Base-by-base conservation (phyloP, 2,329 filamentous ascomycete genomes). In the Arachnopeziza araneosa region DNA sequence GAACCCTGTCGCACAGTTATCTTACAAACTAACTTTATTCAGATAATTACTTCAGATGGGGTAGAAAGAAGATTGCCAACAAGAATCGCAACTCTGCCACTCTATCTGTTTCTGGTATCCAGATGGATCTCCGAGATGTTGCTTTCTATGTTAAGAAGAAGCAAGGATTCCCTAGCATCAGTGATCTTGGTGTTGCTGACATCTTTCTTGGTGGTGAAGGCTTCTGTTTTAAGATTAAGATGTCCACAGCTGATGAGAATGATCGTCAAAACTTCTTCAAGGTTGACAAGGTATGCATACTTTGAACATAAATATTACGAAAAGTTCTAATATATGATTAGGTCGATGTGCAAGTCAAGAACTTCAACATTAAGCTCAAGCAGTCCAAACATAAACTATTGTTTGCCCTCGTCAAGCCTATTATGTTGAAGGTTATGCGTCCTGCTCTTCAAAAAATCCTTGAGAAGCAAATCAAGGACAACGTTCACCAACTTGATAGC, bases 141-240 rank as follows among this genome's bases (percentile, higher is more conserved):
- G 91, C 90, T 75, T 98, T 93, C 82, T 93, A 98, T 75, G 82
- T 99, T 77, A 95, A 95, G 79, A 90, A 88, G 77, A 98, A 99
- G 84, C 79, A 92, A 70, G 93, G 95, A 9, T 97, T 97, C 80
- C 93, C 93, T 2, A 83, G 87, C 17, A 80, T 98, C 73, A 92
- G 85, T 21, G 95, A 99, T 73, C 89, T 85, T 52, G 95, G 95
- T 78, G 81, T 98, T 32, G 87, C 89, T 77, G 93, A 98, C 72
- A 86, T 99, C 69, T 85, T 92, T 71, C 83, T 99, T 58, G 90
- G 89, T 24, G 95, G 93, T 32, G 84, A 89, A 51, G 95, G 95
- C 44, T 88, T 99, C 74, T 89, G 88, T 70, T 96, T 98, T 83
- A 93, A 92, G 76, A 85, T 98, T 72, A 90, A 91, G 72, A 83